phyloP scores from a whole-genome alignment of 148 eudicot species.

The Arbutus unedo region DNA sequence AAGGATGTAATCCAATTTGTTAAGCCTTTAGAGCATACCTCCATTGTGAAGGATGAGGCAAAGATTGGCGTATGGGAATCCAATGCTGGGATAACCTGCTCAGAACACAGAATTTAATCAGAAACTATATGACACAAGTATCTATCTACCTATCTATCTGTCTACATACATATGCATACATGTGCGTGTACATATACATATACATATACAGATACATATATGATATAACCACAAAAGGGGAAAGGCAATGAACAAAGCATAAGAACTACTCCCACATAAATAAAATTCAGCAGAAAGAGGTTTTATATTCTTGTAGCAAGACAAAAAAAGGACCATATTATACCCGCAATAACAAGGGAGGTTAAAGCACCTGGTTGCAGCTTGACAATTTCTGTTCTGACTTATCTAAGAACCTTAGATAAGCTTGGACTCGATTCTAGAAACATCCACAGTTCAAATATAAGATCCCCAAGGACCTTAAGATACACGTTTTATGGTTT shows the following conservation, averaged over 20 bases:
- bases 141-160: too few relatives aligned
- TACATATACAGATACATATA: neutral
- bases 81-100: constrained; percentile 90
- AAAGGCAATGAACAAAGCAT: neutral
- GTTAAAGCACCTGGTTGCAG: neutral
- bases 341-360: neutral
- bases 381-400: neutral
- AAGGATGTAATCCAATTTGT: neutral
- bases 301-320: neutral
- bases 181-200: too few relatives aligned
- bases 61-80: constrained; percentile 86
- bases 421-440: neutral
- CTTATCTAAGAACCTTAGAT: neutral
- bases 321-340: neutral
- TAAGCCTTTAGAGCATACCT: constrained; percentile 38
- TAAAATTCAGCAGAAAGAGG: neutral
- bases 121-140: neutral
- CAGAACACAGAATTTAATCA: constrained; percentile 12
- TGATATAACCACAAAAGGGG: neutral
- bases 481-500: neutral
- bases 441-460: neutral
- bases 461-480: neutral
- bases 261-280: neutral
- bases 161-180: too few relatives aligned
- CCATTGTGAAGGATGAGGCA: constrained; percentile 98